A percentile compares a stretch with the other conserved stretches of the same genome.
These are phyloP conservation scores for Stromatinia cepivora DNA, from an alignment of 2,329 filamentous ascomycete species.

Conservation along the genomic window DNA sequence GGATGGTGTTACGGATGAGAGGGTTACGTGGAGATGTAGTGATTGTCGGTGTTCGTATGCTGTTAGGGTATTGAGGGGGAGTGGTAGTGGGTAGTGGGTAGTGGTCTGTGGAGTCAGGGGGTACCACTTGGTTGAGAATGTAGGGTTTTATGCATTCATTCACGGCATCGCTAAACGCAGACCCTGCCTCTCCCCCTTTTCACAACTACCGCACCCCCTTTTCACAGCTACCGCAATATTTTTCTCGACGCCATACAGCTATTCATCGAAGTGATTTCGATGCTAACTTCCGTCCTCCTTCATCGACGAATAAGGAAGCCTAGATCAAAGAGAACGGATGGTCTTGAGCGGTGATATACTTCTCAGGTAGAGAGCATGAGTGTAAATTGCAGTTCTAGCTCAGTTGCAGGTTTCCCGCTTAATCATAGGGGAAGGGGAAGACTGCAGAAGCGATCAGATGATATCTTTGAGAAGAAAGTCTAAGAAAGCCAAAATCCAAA, in stretches of 20 bases:
- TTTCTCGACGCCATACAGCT: not conserved
- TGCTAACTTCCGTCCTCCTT: not conserved
- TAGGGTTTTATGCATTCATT: not conserved
- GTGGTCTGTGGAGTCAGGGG: not conserved
- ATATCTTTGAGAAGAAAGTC: not conserved
- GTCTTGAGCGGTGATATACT: not conserved
- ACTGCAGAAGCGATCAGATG: not conserved
- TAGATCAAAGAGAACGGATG: not conserved
- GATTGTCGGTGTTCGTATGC: not conserved
- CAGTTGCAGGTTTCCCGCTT: too few relatives aligned
- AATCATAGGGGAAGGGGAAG: not conserved
- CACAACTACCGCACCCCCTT: not conserved
- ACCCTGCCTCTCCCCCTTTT: not conserved
- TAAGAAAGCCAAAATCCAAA: not conserved
- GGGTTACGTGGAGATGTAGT: conserved; percentile 1
- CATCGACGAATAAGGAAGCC: not conserved
- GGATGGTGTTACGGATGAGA: not conserved
- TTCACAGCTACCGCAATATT: not conserved
- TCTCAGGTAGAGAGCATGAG: not conserved
- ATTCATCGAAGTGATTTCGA: not conserved
- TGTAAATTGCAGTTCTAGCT: not conserved
- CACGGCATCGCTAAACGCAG: not conserved
- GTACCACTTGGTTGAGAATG: not conserved
- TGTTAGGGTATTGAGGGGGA: not conserved
- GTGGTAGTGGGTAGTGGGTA: not conserved